These are phyloP conservation scores for Raphanus raphanistrum DNA, from an alignment of 345 rosid genomes.

Conservation along the genomic window DNA sequence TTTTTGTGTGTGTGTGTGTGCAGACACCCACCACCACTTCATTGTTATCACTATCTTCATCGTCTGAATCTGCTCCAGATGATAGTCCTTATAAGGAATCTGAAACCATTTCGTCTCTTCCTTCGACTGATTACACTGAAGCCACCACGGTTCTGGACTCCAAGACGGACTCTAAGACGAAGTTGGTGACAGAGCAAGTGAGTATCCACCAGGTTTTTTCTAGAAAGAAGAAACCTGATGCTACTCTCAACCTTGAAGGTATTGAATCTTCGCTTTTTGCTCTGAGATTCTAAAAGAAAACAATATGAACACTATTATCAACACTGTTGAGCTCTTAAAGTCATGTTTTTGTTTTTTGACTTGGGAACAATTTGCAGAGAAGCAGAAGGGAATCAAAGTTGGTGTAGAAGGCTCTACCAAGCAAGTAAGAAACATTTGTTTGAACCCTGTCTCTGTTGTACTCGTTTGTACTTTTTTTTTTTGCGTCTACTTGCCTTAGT, in stretches of 20 bases:
- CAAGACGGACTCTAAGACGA: conserved; percentile 31
- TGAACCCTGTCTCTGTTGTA: background rate
- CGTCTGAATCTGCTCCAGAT: conserved; percentile 52
- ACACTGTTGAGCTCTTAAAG: background rate
- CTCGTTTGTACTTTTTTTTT: background rate
- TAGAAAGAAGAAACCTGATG: conserved; percentile 41
- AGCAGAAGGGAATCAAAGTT: conserved; percentile 37
- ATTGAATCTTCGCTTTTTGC: conserved; percentile 3
- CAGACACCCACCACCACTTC: conserved; percentile 53
- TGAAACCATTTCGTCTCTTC: conserved; percentile 32
- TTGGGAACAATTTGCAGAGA: conserved; percentile 41
- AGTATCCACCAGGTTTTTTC: conserved; percentile 30
- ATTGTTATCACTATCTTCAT: conserved; percentile 49
- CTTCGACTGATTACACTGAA: conserved; percentile 20
- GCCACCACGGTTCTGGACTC: conserved; percentile 22
- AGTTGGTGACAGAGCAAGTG: conserved; percentile 33
- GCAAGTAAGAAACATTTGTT: conserved; percentile 39
- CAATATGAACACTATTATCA: background rate
- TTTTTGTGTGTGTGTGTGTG: background rate
- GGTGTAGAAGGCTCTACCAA: conserved; percentile 35
- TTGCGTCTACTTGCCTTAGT: background rate
- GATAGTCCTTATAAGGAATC: conserved; percentile 41
- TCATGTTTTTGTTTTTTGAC: conserved; percentile 4
- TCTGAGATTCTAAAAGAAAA: background rate
- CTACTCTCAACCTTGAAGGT: conserved; percentile 38